Percentiles rank a stretch among this genome's conserved stretches.
phyloP scores from a whole-genome alignment of 129 eudicot species.

The Flaveria bidentis region DNA sequence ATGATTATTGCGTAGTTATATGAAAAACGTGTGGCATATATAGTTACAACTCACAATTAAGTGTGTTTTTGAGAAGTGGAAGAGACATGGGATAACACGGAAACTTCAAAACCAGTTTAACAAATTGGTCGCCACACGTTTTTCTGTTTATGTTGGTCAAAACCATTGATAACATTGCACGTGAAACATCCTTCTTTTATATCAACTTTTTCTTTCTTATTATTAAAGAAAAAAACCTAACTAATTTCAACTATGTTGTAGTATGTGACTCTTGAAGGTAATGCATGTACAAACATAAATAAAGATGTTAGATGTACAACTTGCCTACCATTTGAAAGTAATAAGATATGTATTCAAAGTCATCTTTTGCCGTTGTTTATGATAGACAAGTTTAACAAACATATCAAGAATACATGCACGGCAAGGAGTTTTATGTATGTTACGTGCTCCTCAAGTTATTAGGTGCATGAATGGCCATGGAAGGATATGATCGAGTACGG shows the following conservation, averaged over 20 bases:
- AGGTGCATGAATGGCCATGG: not conserved
- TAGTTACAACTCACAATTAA: slow-evolving; percentile 26
- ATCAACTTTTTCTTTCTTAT: not conserved
- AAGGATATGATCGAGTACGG: not conserved
- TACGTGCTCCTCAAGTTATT: slow-evolving; percentile 9
- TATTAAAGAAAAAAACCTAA: too few relatives aligned
- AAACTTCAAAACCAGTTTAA: slow-evolving; percentile 21
- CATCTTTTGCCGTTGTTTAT: slow-evolving; percentile 9
- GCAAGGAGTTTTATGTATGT: slow-evolving; percentile 8
- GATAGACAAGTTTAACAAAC: slow-evolving; percentile 11
- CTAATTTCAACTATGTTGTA: not conserved
- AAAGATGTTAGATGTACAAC: not conserved
- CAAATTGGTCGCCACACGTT: slow-evolving; percentile 39
- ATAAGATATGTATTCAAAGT: slow-evolving; percentile 2
- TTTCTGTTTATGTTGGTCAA: slow-evolving; percentile 24
- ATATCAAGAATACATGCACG: slow-evolving; percentile 9
- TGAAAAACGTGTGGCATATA: slow-evolving; percentile 26
- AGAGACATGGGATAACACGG: slow-evolving; percentile 34
- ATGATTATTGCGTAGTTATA: slow-evolving; percentile 13
- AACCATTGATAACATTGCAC: slow-evolving; percentile 34
- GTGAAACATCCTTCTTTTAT: slow-evolving; percentile 27
- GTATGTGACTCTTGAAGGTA: not conserved
- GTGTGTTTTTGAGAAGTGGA: slow-evolving; percentile 32
- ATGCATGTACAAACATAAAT: not conserved
- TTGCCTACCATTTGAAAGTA: not conserved